Percentiles rank a stretch among this genome's conserved stretches.
These are phyloP conservation scores for Nicotiana knightiana DNA, from an alignment of 257 asterid genomes.

Conservation along the genomic window DNA sequence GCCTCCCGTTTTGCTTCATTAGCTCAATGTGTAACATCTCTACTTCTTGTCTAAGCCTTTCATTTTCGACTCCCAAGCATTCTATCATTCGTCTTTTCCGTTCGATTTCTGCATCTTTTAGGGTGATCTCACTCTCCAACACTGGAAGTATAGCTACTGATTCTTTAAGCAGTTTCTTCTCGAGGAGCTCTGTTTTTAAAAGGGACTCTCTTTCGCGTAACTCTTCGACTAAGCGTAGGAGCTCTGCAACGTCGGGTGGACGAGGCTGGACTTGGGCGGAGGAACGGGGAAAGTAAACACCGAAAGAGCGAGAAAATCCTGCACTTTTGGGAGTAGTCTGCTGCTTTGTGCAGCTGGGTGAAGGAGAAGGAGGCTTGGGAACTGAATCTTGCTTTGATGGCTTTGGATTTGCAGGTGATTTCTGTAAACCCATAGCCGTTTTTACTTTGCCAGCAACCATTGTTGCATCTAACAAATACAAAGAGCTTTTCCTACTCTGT, in stretches of 20 bases:
- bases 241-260: conserved; percentile 80
- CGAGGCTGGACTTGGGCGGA: conserved; percentile 95
- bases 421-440: conserved; percentile 64
- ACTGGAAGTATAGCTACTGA: conserved; percentile 67
- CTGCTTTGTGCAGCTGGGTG: conserved; percentile 38
- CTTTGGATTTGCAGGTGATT: conserved; percentile 50
- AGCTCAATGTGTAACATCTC: conserved; percentile 61
- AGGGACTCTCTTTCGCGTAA: conserved; percentile 64
- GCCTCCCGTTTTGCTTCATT: conserved; percentile 45
- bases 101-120: conserved; percentile 46
- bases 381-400: conserved; percentile 30
- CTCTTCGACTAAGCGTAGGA: conserved; percentile 54
- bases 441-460: conserved; percentile 92
- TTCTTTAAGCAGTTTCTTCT: conserved; percentile 54
- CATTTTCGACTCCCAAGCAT: conserved; percentile 70
- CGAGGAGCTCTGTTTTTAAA: conserved; percentile 65
- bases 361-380: conserved; percentile 37
- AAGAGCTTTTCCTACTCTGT: neutral
- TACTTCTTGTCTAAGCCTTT: conserved; percentile 52
- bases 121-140: conserved; percentile 51
- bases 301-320: conserved; percentile 59
- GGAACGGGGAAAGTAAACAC: conserved; percentile 73
- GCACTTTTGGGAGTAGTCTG: conserved; percentile 30
- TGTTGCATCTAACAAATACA: neutral
- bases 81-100: conserved; percentile 46